Base-by-base conservation (phyloP, 2,329 filamentous ascomycete species). In the Neocucurbitaria cava region DNA sequence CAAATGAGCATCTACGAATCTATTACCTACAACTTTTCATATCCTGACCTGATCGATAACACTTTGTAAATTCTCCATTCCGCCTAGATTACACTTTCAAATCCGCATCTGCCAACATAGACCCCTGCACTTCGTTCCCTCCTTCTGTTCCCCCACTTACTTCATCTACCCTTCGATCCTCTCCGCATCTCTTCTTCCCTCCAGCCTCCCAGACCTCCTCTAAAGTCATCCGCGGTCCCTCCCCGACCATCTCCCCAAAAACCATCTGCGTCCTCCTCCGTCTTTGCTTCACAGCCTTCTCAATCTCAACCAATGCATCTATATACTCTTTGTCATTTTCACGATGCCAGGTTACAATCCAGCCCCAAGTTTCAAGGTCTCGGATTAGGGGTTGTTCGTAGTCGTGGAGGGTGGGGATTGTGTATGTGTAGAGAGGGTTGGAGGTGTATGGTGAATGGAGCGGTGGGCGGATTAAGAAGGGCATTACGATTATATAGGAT, bases 361-460 rank as follows among this genome's bases (percentile, higher is more conserved):
- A 59, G 10, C 54, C 54, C 57, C 47, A 43, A 8, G 9, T 2
- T 7, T 40, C n/a, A 5, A 60, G 42, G 13, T 54, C 50, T 2
- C 44, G n/a, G 17, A 57, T 10, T 17, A 49, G 52, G 0, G 9
- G 0, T 6, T 39, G 11, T 1, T 46, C 47, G 15, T 45, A 3
- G 13, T 28, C 11, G 35, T 49, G 5, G 6, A 42, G 40, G 20
- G 47, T 28, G 2, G 13, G 28, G 1, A 59, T 9, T 3, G 15
- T 20, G 20, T 52, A 44, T 31, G 13, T 31, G 13, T 31, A 8
- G 30, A 31, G 30, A 11, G 30, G 13, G 9, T 31, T 31, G 30
- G 8, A 11, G 30, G 30, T 11, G 13, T 15, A 4, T 6, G 9
- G 3, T 31, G 30, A 31, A 11, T 4, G 13, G 8, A 11, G 30